Percentiles rank a stretch among this genome's conserved stretches.
Conservation (phyloP, 2,329 filamentous ascomycete species). For the Mycosphaerella sp. region DNA sequence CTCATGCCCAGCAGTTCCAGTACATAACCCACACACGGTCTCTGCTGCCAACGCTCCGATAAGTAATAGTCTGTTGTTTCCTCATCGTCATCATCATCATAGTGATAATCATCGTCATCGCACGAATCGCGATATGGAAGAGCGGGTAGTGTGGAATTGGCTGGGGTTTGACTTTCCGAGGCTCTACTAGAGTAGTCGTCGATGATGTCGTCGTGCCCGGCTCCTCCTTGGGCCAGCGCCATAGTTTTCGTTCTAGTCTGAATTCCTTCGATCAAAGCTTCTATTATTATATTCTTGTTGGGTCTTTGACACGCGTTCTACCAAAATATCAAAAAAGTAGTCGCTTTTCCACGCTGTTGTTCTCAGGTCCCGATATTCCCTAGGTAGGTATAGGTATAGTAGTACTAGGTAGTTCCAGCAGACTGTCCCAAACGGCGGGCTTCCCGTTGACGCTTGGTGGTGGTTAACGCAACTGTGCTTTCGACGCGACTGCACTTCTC, state of each 20-base stretch:
- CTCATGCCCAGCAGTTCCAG: conserved; percentile 9
- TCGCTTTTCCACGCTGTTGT: too few species aligned
- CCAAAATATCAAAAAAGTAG: too few species aligned
- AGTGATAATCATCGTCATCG: conserved; percentile 8
- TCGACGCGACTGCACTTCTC: neutral
- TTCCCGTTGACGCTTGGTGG: neutral
- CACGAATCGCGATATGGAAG: conserved; percentile 11
- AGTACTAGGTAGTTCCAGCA: too few species aligned
- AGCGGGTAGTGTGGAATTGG: conserved; percentile 8
- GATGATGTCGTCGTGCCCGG: neutral
- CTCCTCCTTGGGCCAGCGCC: neutral
- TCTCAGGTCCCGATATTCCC: neutral
- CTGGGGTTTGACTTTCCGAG: conserved; percentile 7
- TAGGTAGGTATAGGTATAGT: neutral
- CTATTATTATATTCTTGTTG: neutral
- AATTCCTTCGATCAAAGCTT: neutral
- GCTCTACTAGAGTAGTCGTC: neutral
- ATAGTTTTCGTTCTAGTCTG: neutral
- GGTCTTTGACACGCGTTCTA: too few species aligned
- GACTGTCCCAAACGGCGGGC: neutral
- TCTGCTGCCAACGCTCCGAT: neutral
- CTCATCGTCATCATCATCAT: conserved; percentile 11
- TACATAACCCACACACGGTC: conserved; percentile 5
- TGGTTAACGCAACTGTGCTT: too few species aligned
- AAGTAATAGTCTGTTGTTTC: conserved; percentile 6